Percentiles rank a stretch among this genome's conserved stretches.
These are phyloP conservation scores for Orbilia brochopaga DNA, from an alignment of 2,329 filamentous ascomycete genomes.

Conservation along the genomic window DNA sequence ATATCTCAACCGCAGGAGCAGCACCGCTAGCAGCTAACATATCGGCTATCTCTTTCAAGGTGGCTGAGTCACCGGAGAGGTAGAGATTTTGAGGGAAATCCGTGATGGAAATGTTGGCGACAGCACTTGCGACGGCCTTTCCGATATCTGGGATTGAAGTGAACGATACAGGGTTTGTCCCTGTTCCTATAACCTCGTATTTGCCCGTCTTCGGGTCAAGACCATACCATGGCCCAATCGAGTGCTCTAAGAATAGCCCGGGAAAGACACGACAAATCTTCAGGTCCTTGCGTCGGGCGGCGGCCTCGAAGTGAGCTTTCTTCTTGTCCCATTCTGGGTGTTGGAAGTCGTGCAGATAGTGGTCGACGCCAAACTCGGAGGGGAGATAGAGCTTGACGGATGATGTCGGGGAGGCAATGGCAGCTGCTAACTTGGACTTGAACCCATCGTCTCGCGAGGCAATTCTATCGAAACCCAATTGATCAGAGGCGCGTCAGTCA, in stretches of 20 bases:
- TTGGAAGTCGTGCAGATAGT: constrained; percentile 57
- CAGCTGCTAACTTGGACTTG: constrained; percentile 34
- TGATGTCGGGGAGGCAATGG: constrained; percentile 40
- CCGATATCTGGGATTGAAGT: constrained; percentile 57
- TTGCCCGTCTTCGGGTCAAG: constrained; percentile 55
- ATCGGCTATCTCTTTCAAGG: constrained; percentile 53
- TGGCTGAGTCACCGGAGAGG: constrained; percentile 55
- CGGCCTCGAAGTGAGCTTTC: constrained; percentile 55
- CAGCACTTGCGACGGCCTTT: constrained; percentile 54
- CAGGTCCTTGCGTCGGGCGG: constrained; percentile 41
- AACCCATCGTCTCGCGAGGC: constrained; percentile 33
- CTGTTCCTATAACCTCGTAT: constrained; percentile 56
- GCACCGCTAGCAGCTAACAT: constrained; percentile 54
- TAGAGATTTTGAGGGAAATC: constrained; percentile 55
- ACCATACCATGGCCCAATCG: constrained; percentile 57
- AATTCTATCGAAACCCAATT: constrained; percentile 8
- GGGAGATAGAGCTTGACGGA: constrained; percentile 57
- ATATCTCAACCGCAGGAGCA: constrained; percentile 51
- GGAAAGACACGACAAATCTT: constrained; percentile 56
- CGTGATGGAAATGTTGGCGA: constrained; percentile 52
- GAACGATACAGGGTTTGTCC: constrained; percentile 55
- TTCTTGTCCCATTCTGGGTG: constrained; percentile 57
- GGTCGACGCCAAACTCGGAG: constrained; percentile 58
- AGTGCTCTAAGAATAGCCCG: constrained; percentile 57
- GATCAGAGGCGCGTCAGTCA: too few species aligned